Conservation (phyloP, 129 eudicot genomes). For the Silybum marianum region DNA sequence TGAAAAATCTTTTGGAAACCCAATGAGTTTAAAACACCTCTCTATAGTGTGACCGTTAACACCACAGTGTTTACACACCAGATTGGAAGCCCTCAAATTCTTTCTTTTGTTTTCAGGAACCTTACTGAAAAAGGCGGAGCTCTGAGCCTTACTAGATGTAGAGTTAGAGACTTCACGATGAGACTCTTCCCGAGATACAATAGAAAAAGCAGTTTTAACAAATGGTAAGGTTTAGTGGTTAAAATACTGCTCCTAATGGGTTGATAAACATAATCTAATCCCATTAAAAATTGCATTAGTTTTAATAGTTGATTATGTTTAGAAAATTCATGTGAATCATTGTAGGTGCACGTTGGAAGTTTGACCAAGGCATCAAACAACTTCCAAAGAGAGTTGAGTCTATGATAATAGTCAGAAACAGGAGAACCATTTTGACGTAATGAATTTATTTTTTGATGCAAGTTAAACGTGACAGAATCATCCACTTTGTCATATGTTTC, state of each 20-base stretch:
- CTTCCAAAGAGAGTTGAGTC: not conserved
- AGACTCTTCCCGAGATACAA: too few relatives aligned
- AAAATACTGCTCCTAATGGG: not conserved
- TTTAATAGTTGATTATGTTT: not conserved
- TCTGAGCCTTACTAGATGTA: too few relatives aligned
- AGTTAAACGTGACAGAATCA: not conserved
- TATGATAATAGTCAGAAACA: not conserved
- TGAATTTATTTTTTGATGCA: not conserved
- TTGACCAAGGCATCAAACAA: not conserved
- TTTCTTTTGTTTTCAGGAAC: too few relatives aligned
- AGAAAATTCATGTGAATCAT: not conserved
- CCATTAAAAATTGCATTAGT: not conserved
- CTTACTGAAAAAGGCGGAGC: too few relatives aligned
- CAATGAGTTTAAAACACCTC: too few relatives aligned
- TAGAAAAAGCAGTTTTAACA: too few relatives aligned
- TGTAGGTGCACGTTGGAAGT: not conserved
- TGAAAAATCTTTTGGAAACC: too few relatives aligned
- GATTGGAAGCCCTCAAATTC: too few relatives aligned
- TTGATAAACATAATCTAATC: not conserved
- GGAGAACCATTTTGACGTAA: not conserved
- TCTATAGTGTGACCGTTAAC: too few relatives aligned
- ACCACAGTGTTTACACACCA: too few relatives aligned
- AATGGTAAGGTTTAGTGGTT: not conserved
- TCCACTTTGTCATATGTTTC: not conserved
- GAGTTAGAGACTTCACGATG: too few relatives aligned